Conservation (phyloP, 139 green algal genomes). For the Pedinophyceae sp. region DNA sequence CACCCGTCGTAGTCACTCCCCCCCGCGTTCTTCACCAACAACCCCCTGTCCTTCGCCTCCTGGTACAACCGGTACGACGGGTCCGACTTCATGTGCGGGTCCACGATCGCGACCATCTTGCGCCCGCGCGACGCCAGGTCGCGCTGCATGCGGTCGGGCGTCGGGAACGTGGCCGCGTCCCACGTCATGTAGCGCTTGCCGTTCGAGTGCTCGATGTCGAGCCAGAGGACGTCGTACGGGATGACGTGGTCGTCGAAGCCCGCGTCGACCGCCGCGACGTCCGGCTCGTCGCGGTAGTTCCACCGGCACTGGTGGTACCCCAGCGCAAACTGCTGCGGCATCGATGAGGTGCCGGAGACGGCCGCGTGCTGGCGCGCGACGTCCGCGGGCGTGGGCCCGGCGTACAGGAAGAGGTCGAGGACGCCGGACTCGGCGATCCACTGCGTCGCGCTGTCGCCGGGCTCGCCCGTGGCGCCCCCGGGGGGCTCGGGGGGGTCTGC, state of each 20-base stretch:
- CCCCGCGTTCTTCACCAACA: conserved; percentile 76
- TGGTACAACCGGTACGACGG: conserved; percentile 42
- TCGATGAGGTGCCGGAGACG: conserved; percentile 68
- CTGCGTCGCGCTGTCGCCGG: conserved; percentile 35
- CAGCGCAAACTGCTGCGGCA: conserved; percentile 89
- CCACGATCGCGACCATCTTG: conserved; percentile 94
- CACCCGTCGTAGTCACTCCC: conserved; percentile 85
- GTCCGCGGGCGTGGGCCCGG: conserved; percentile 42
- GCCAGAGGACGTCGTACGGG: conserved; percentile 96
- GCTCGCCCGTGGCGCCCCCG: not conserved
- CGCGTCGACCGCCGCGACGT: conserved; percentile 58
- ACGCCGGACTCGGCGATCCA: conserved; percentile 91
- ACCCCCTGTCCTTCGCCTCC: conserved; percentile 51
- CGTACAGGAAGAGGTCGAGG: conserved; percentile 86
- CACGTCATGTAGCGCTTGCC: conserved; percentile 97
- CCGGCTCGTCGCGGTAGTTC: conserved; percentile 91
- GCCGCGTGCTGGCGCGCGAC: conserved; percentile 57
- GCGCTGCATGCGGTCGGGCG: conserved; percentile 53
- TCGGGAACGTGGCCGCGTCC: conserved; percentile 75
- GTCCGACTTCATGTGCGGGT: conserved; percentile 95
- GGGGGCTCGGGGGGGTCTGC: conserved; percentile 10
- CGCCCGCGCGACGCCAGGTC: conserved; percentile 47
- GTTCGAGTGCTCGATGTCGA: conserved; percentile 99
- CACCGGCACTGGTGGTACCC: conserved; percentile 98
- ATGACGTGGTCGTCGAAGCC: conserved; percentile 83